Evolutionary conservation across 1,284 basidiomycete genomes (phyloP).

Genomic region (Malassezia sp.): DNA sequence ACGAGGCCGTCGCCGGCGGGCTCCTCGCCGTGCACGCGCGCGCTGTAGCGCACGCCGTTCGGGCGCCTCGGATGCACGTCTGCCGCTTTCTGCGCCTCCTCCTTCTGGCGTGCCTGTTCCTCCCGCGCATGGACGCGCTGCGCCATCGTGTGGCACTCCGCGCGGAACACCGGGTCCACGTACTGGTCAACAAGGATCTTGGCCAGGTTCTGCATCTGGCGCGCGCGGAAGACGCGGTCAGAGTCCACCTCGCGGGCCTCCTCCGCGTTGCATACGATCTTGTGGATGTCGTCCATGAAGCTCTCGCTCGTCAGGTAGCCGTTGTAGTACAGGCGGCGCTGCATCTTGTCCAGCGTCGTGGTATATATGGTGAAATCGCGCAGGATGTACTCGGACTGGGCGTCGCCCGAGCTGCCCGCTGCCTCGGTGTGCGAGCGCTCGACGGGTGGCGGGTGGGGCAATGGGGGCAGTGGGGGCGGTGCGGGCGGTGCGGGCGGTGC

Average conservation of each 20-base stretch:
- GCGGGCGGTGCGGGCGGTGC: conserved; percentile 4
- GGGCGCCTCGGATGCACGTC: conserved; percentile 24
- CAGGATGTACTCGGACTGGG: conserved; percentile 15
- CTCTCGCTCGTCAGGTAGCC: conserved; percentile 76
- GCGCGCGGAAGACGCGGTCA: conserved; percentile 65
- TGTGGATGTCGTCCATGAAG: conserved; percentile 74
- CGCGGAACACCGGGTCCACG: conserved; percentile 68
- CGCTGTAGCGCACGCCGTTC: conserved; percentile 41
- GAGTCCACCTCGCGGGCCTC: conserved; percentile 55
- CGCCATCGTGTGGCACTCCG: conserved; percentile 83
- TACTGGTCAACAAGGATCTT: conserved; percentile 71
- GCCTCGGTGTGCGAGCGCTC: too few species aligned
- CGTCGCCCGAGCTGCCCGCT: too few species aligned
- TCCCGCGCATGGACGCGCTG: conserved; percentile 60
- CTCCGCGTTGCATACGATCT: conserved; percentile 78
- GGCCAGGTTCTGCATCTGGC: conserved; percentile 77
- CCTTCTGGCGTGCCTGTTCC: conserved; percentile 19
- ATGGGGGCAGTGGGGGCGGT: not conserved
- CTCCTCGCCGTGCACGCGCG: conserved; percentile 60
- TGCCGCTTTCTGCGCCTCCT: conserved; percentile 48
- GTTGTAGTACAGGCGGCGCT: conserved; percentile 69
- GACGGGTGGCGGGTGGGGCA: too few species aligned
- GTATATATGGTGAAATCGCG: conserved; percentile 41
- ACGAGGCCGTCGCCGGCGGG: conserved; percentile 51
- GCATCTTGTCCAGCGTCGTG: conserved; percentile 67